Base-by-base conservation (phyloP, 768 basidiomycete genomes). In the Tricholoma matsutake region DNA sequence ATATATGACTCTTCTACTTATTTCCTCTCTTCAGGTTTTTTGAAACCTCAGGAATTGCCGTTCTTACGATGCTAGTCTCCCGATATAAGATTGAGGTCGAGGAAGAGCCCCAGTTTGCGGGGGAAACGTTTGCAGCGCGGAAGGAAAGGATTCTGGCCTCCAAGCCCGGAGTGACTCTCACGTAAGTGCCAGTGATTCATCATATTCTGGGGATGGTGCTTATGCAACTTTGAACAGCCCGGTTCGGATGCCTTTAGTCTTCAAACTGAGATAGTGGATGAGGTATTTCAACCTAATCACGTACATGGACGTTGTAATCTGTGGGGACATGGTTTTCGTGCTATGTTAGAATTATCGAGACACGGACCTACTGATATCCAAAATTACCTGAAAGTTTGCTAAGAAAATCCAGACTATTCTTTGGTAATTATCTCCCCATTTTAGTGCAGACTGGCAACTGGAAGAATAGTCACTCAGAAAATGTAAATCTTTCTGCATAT, bases 1-100 rank as follows among this genome's bases (percentile, higher is more conserved):
- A n/a, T 29, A 11, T n/a, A 18, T 45, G 16, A n/a, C n/a, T n/a
- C n/a, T n/a, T 16, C 58, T 20, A 34, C 45, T 52, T 39, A 54
- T 9, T 35, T 25, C 39, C 20, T 6, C 20, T 28, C 51, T 14
- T 45, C 43, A 51, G 22, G 32, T 63, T 51, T 45, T 52, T 75
- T n/a, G 83, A 85, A 68, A 81, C 79, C 1, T 81, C 83, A 67
- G 80, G 73, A 28, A 73, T 83, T 47, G 82, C 79, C 5, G 76
- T 80, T 47, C 70, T 86, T n/a, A 79, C 82, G 14, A 74, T 81
- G 69, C 65, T 86, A 34, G 67, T 85, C 14, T 72, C 73, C 7
- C 72, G 68, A 29, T 86, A 81, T 68, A 77, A 74, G 60, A 75
- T 85, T 55, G 76, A 78, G 49, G 66, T 84, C 32, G 79, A 79